Base-by-base conservation (phyloP, 306 rosid species). In the Echinosophora koreensis region DNA sequence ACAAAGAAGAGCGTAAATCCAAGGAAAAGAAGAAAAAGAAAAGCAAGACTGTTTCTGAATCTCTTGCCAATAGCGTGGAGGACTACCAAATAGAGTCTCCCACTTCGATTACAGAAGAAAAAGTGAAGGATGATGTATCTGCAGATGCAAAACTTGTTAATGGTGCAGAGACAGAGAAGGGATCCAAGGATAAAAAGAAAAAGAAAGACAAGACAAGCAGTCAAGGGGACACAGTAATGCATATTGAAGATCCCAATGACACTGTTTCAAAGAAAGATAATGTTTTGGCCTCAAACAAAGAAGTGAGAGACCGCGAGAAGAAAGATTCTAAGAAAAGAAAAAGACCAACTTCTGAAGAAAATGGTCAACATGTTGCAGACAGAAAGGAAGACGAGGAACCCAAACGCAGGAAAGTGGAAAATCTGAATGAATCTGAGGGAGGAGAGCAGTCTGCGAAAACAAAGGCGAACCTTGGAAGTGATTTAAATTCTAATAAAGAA, bases 271-370 rank as follows among this genome's bases (percentile, higher is more conserved):
- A 70, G 72, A 79, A 80, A 62, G 87, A 79, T 74, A 74, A 74
- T 68, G 6, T 34, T 16, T 58, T 78, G 37, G 37, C 57, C 14
- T 60, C 84, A 74, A 65, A 68, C 35, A 85, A 57, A 44, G 92
- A 85, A 32, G 77, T 44, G 28, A 69, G 17, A 3, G 68, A 13
- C 1, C 68, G 66, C 61, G 81, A 76, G 80, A 79, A 80, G 64
- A 88, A 89, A 66, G 77, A 81, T 82, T 85, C 91, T 69, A 92
- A 89, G 85, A 94, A 92, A 66, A 83, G 95, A 13, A 90, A 88
- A 88, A 89, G 94, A 76, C 35, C 62, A 59, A 78, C 41, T 68
- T 84, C 92, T 59, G 93, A 86, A 66, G 88, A 82, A 66, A 83
- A 71, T 83, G 84, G 76, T 70, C 64, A 69, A 34, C 77, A 81